Conservation (phyloP, 2,329 filamentous ascomycete species). For the Stemphylium lycopersici region DNA sequence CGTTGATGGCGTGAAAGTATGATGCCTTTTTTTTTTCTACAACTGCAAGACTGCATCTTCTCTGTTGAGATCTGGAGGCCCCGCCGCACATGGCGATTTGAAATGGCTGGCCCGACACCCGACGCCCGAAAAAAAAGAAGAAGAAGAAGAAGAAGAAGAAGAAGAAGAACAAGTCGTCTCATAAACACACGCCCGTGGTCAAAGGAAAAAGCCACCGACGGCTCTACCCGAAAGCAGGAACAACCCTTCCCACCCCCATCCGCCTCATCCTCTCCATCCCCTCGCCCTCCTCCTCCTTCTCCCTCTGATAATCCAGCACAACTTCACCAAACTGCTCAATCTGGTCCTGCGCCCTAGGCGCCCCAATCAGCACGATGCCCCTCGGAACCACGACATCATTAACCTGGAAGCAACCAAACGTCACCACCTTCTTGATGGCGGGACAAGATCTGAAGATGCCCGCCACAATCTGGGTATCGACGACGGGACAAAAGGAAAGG, state of each 20-base stretch:
- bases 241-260: conserved; percentile 22
- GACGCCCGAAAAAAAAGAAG: too few relatives aligned
- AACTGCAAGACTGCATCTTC: too few relatives aligned
- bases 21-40: too few relatives aligned
- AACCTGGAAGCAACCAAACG: conserved; percentile 68
- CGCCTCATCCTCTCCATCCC: conserved; percentile 5
- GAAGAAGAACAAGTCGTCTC: too few relatives aligned
- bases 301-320: conserved; percentile 41
- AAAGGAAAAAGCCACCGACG: too few relatives aligned
- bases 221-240: conserved; percentile 30
- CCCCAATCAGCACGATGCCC: conserved; percentile 65
- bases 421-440: conserved; percentile 61
- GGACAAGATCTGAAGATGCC: conserved; percentile 70
- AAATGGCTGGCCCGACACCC: too few relatives aligned
- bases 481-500: conserved; percentile 74
- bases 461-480: conserved; percentile 69
- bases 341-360: conserved; percentile 63
- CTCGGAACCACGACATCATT: conserved; percentile 61
- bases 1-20: too few relatives aligned
- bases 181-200: too few relatives aligned
- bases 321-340: conserved; percentile 58
- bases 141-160: too few relatives aligned
- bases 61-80: too few relatives aligned
- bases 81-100: too few relatives aligned
- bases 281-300: conserved; percentile 15